These are phyloP conservation scores for Xylariales sp. DNA, from an alignment of 2,329 filamentous ascomycete species.

Conservation along the genomic window DNA sequence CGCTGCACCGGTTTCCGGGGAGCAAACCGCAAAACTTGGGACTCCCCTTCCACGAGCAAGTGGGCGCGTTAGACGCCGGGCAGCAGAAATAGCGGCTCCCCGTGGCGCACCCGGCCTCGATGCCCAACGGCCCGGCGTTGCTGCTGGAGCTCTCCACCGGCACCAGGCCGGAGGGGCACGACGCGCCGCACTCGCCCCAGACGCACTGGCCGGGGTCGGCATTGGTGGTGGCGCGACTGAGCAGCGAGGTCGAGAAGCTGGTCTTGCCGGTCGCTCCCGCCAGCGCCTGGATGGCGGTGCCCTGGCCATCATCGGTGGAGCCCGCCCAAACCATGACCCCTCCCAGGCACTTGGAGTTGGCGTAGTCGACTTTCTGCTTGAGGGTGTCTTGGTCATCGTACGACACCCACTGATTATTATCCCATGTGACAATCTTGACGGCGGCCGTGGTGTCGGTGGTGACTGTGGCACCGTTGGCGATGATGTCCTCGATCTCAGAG, in stretches of 20 bases:
- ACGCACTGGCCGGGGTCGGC: conserved; percentile 20
- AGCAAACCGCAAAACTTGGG: conserved; percentile 26
- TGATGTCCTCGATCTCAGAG: conserved; percentile 18
- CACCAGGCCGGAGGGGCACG: too few relatives aligned
- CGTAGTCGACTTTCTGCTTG: conserved; percentile 21
- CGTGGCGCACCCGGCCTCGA: too few relatives aligned
- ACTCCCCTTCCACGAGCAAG: too few relatives aligned
- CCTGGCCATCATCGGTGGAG: background rate
- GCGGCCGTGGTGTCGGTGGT: conserved; percentile 20
- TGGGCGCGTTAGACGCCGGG: conserved; percentile 24
- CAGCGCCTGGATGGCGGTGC: background rate
- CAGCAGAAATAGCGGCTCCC: conserved; percentile 23
- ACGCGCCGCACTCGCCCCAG: too few relatives aligned
- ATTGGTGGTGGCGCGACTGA: conserved; percentile 23
- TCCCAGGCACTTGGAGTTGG: background rate
- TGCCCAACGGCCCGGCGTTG: too few relatives aligned
- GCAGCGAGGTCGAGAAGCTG: conserved; percentile 21
- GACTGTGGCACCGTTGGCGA: conserved; percentile 16
- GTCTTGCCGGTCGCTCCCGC: background rate
- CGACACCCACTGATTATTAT: conserved; percentile 34
- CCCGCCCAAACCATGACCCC: conserved; percentile 1
- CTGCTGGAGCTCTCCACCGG: too few relatives aligned
- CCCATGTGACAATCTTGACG: conserved; percentile 29
- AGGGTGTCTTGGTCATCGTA: conserved; percentile 34
- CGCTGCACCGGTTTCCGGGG: conserved; percentile 22